A percentile compares a stretch with the other conserved stretches of the same genome.
Conservation (phyloP, 2,329 filamentous ascomycete species). For the Nemania abortiva region DNA sequence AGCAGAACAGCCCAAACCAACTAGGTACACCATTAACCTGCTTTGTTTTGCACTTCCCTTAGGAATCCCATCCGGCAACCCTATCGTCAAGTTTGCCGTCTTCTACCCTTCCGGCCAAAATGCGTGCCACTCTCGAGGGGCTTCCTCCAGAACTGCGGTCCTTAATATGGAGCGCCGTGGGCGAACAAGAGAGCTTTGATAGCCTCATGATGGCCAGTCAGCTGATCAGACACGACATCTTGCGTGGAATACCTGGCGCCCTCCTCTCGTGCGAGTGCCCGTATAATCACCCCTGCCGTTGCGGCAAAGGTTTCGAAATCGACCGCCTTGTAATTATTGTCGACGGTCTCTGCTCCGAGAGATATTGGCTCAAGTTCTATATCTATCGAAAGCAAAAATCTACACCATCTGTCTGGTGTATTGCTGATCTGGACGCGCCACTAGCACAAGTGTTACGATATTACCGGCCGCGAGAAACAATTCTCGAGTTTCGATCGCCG, state of each 20-base stretch:
- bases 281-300: not conserved
- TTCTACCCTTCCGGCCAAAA: not conserved
- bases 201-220: not conserved
- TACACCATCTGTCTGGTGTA: not conserved
- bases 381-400: not conserved
- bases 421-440: not conserved
- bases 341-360: not conserved
- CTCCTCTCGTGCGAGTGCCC: not conserved
- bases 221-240: not conserved
- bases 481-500: not conserved
- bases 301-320: not conserved
- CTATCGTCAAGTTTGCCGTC: too few relatives aligned
- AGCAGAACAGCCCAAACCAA: too few relatives aligned
- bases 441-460: not conserved
- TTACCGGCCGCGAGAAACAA: not conserved
- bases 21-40: too few relatives aligned
- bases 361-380: not conserved
- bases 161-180: not conserved
- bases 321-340: not conserved
- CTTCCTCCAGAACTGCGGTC: not conserved
- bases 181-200: not conserved
- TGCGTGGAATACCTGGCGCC: not conserved
- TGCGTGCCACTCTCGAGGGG: not conserved
- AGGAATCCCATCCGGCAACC: too few relatives aligned
- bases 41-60: too few relatives aligned